Base-by-base conservation (phyloP, 208 protist genomes). In the Acanthamoeba castellanii region DNA sequence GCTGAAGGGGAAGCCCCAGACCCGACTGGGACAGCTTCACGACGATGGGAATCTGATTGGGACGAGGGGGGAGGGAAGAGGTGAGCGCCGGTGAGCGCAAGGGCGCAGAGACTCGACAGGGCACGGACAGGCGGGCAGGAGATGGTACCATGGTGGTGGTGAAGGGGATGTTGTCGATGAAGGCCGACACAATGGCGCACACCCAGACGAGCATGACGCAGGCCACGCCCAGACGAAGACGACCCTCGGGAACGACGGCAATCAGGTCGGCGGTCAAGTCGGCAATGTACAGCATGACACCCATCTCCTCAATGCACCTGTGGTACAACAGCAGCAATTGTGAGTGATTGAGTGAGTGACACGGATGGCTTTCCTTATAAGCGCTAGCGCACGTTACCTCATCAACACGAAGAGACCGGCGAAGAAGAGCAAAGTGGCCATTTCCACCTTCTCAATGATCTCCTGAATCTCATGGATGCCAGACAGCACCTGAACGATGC, bases 361-460 rank as follows among this genome's bases (percentile, higher is more conserved):
- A 45, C 42, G 42, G 37, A 3, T 3, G 1, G 1, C 0, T 8
- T 8, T 45, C 42, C 42, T 45, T 1, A 45, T 45, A 3, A 3
- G 42, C 42, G 42, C 42, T 1, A 45, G 42, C 42, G 42, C 42
- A 45, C 42, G 42, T 11, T 45, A 45, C 42, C 42, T 45, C 42
- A 97, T 95, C 25, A 97, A 50, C 34, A 97, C 92, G 61, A 97
- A 97, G 7, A 97, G 82, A 22, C 74, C 74, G 8, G 89, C 95
- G 85, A 97, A 97, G 85, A 97, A 97, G 32, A 97, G 32, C 34
- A 97, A 74, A 42, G 96, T 97, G 52, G 59, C 13, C 95, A 94
- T 96, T 66, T 97, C 96, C 3, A 97, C 95, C 47, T 81, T 81
- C 47, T 81, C 72, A 6, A 81, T 32, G 72, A 81, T 81, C 32